Conservation (phyloP, 164 flowering plant genomes). For the Chloranthus sessilifolius region DNA sequence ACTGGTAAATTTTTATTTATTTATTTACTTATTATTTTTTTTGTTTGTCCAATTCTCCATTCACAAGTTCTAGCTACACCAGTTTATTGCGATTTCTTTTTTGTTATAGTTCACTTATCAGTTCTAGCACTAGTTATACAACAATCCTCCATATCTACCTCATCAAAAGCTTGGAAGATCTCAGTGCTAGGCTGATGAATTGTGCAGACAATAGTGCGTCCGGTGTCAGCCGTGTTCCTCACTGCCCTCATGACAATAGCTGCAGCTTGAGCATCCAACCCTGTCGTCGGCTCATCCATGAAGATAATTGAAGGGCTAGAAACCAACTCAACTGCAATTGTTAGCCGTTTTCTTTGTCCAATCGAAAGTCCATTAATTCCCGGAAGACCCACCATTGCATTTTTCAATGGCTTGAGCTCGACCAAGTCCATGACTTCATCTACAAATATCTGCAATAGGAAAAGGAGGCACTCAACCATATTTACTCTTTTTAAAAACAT, state of each 20-base stretch:
- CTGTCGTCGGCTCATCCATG: slow-evolving; percentile 99
- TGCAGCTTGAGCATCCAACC: slow-evolving; percentile 94
- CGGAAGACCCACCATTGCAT: slow-evolving; percentile 88
- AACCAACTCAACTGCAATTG: slow-evolving; percentile 95
- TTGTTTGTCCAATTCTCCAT: too few species aligned
- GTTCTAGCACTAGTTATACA: too few species aligned
- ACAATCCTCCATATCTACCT: slow-evolving; percentile 30
- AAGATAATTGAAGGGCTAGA: slow-evolving; percentile 95
- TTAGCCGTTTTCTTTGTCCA: slow-evolving; percentile 88
- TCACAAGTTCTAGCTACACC: too few species aligned
- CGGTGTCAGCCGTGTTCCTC: slow-evolving; percentile 92
- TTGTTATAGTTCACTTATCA: too few species aligned
- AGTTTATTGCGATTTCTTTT: too few species aligned
- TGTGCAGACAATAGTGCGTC: slow-evolving; percentile 93
- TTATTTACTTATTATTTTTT: too few species aligned
- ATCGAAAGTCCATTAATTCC: slow-evolving; percentile 86
- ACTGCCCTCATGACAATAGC: slow-evolving; percentile 97
- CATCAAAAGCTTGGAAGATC: slow-evolving; percentile 95
- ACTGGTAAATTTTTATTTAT: too few species aligned
- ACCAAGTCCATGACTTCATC: slow-evolving; percentile 90
- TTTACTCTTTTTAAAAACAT: not conserved
- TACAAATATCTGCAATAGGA: slow-evolving; percentile 64
- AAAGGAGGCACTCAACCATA: slow-evolving; percentile 3
- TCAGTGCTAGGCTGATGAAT: slow-evolving; percentile 98
- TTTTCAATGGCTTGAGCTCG: slow-evolving; percentile 67